Base-by-base conservation (phyloP, 148 eudicot genomes). In the Vaccinium darrowii region DNA sequence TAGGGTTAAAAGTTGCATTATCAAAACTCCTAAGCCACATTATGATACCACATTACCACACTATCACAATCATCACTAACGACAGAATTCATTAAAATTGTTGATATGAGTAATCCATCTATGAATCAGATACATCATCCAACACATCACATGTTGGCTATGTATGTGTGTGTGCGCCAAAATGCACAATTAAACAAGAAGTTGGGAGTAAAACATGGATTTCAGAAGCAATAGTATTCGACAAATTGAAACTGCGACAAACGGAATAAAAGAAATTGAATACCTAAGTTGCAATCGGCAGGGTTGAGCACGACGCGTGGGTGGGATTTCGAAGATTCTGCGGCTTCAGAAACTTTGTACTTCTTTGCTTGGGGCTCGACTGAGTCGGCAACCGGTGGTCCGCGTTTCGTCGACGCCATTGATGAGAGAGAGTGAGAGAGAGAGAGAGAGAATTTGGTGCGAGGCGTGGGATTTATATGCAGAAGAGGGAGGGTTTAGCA, bases 281-380 rank as follows among this genome's bases (percentile, higher is more conserved):
- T 67, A 91, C 94, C 93, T 78, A 91, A 78, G 86, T 89, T 88
- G 87, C 92, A 91, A 79, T 93, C 95, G n/a, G 93, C 91, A 8
- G 92, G 93, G 74, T 93, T 93, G 78, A 93, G 93, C 14, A 84
- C 86, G 39, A 90, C 91, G 25, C 87, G 84, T 14, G 63, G 43
- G 58, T 50, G 71, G 16, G 16, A 33, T 52, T 7, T 74, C 23
- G 1, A 82, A n/a, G 77, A 36, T 47, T 87, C 77, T 18, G 73
- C 36, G 15, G 49, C 13, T 18, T 76, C 73, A 3, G 53, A 23
- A 58, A 54, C 71, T 85, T 84, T 91, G 5, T 52, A 36, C 71
- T 83, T 89, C 82, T 92, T 90, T 0, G 69, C 10, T 80, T 85
- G 86, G 19, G 84, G 83, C 65, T 81, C 85, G 51, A 49, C 78